Percentiles rank a stretch among this genome's conserved stretches.
Evolutionary conservation across 2,329 filamentous ascomycete species (phyloP).

Genomic region (Zymoseptoria crescenta): DNA sequence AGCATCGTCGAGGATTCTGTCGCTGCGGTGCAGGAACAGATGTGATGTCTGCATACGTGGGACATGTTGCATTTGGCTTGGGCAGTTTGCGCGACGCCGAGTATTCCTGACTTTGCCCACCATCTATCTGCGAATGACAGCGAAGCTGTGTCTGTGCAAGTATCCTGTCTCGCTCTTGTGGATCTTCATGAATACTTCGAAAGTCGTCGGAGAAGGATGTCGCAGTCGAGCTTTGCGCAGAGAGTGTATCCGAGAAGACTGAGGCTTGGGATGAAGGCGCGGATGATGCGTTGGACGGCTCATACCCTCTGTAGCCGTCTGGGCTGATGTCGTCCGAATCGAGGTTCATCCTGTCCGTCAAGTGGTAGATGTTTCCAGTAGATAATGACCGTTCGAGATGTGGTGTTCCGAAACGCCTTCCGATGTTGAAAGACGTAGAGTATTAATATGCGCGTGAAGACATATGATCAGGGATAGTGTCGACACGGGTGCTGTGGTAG

Average conservation of each 20-base stretch:
- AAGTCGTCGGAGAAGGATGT: slow-evolving; percentile 53
- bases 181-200: slow-evolving; percentile 36
- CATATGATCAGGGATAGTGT: slow-evolving; percentile 14
- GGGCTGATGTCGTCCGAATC: slow-evolving; percentile 22
- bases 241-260: slow-evolving; percentile 61
- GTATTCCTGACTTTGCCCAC: slow-evolving; percentile 3
- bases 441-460: slow-evolving; percentile 8
- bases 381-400: slow-evolving; percentile 18
- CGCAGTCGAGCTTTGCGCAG: slow-evolving; percentile 43
- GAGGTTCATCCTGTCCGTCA: slow-evolving; percentile 22
- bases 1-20: slow-evolving; percentile 53
- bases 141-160: slow-evolving; percentile 18
- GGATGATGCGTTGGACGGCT: slow-evolving; percentile 63
- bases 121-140: slow-evolving; percentile 8
- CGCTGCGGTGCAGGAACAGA: slow-evolving; percentile 54
- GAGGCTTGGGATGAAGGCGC: slow-evolving; percentile 70
- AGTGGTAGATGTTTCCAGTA: slow-evolving; percentile 22
- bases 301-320: slow-evolving; percentile 47
- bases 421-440: slow-evolving; percentile 23
- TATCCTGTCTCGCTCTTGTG: slow-evolving; percentile 16
- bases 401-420: slow-evolving; percentile 23
- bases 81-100: slow-evolving; percentile 4
- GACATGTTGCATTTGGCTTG: slow-evolving; percentile 11
- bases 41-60: slow-evolving; percentile 31
- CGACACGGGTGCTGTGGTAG: neutral